These are phyloP conservation scores for Trypethelium eluteriae DNA, from an alignment of 495 filamentous ascomycete species.

Conservation along the genomic window DNA sequence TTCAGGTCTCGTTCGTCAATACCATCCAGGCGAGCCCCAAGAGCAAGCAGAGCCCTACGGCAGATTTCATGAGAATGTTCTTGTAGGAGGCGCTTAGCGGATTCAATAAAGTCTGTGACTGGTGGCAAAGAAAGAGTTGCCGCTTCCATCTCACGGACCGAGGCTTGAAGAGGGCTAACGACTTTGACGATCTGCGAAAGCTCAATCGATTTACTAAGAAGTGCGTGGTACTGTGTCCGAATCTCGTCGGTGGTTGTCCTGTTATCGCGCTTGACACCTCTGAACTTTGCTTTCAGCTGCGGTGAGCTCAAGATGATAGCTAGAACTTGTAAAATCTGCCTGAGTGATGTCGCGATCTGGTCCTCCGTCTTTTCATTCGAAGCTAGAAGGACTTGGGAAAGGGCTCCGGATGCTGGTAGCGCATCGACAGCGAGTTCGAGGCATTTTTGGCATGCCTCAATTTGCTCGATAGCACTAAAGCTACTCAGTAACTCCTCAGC, in stretches of 20 bases:
- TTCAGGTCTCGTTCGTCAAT: slow-evolving; percentile 14
- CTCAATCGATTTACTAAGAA: slow-evolving; percentile 44
- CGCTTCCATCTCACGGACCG: neutral
- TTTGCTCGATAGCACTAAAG: slow-evolving; percentile 14
- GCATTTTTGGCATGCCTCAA: slow-evolving; percentile 58
- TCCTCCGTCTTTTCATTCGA: slow-evolving; percentile 53
- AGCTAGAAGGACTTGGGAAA: slow-evolving; percentile 62
- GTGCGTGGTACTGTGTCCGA: slow-evolving; percentile 38
- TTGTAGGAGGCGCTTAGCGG: slow-evolving; percentile 68
- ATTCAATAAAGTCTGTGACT: slow-evolving; percentile 74
- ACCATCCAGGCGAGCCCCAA: slow-evolving; percentile 65
- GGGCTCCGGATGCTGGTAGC: slow-evolving; percentile 58
- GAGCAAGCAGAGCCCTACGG: slow-evolving; percentile 67
- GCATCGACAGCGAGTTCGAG: slow-evolving; percentile 64
- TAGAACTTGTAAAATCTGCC: slow-evolving; percentile 55
- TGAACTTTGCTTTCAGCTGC: slow-evolving; percentile 22
- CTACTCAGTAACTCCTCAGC: slow-evolving; percentile 44
- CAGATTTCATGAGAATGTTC: slow-evolving; percentile 62
- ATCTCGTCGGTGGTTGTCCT: slow-evolving; percentile 15
- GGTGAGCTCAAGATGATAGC: slow-evolving; percentile 49
- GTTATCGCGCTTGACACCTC: slow-evolving; percentile 16
- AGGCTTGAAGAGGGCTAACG: neutral
- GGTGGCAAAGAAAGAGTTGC: slow-evolving; percentile 71
- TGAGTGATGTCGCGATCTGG: slow-evolving; percentile 52
- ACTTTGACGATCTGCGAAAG: slow-evolving; percentile 17